phyloP scores from a whole-genome alignment of 2,329 filamentous ascomycete species.

The Aspergillus proliferans region DNA sequence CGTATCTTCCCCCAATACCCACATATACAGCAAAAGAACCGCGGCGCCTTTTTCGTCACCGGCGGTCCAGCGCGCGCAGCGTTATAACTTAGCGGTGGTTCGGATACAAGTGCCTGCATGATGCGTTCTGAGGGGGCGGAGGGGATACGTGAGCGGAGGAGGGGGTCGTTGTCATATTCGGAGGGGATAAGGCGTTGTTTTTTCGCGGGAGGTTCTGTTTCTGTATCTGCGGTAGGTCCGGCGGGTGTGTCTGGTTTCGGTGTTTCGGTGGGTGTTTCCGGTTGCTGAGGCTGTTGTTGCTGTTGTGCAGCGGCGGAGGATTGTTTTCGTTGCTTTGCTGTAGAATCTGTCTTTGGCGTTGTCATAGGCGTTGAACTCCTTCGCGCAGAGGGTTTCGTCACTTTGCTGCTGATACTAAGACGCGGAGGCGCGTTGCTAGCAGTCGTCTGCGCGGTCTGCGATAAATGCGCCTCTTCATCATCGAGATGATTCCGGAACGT shows the following conservation, averaged over 20 bases:
- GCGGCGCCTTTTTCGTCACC: conserved; percentile 24
- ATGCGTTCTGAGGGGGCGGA: conserved; percentile 39
- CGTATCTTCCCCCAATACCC: conserved; percentile 47
- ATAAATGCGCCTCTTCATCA: conserved; percentile 43
- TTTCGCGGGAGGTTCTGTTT: not conserved
- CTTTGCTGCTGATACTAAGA: conserved; percentile 8
- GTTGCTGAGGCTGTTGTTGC: not conserved
- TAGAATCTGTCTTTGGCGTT: conserved; percentile 5
- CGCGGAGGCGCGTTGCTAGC: conserved; percentile 7
- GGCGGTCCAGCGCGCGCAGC: conserved; percentile 37
- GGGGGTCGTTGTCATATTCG: conserved; percentile 35
- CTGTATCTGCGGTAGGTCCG: conserved; percentile 6
- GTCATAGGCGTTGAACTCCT: conserved; percentile 24
- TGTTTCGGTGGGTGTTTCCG: not conserved
- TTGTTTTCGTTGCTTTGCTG: conserved; percentile 15
- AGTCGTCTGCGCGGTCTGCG: conserved; percentile 14
- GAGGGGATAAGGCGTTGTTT: conserved; percentile 25
- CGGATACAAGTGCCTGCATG: conserved; percentile 40
- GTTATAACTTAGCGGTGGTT: conserved; percentile 44
- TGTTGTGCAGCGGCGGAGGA: conserved; percentile 4
- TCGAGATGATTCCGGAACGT: conserved; percentile 47
- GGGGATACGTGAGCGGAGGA: conserved; percentile 39
- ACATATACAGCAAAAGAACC: conserved; percentile 44
- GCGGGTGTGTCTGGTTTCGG: not conserved
- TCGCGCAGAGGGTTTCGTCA: conserved; percentile 18